These are phyloP conservation scores for Gossypium aridum DNA, from an alignment of 441 rosid species.

Conservation along the genomic window DNA sequence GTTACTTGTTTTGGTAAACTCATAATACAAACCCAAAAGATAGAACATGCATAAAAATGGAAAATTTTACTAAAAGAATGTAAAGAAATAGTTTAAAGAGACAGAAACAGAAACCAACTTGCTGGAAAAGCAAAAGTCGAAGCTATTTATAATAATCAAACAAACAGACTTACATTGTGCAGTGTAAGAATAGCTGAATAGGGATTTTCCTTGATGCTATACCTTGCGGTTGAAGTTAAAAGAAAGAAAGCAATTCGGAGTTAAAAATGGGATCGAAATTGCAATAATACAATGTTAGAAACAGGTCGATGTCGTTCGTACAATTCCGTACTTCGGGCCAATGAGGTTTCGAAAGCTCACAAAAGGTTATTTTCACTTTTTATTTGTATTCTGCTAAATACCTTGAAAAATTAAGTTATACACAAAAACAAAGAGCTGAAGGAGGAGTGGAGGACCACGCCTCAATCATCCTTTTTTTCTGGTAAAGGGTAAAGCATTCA, in stretches of 20 bases:
- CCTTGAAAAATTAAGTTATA: background rate
- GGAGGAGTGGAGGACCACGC: background rate
- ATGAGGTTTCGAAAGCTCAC: slow-evolving; percentile 47
- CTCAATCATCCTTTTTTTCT: background rate
- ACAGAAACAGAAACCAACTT: background rate
- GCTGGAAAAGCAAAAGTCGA: background rate
- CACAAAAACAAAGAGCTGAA: background rate
- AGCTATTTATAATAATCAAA: background rate
- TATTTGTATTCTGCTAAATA: background rate
- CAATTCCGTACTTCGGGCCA: slow-evolving; percentile 33
- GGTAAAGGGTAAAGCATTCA: background rate
- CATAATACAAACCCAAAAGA: slow-evolving; percentile 1
- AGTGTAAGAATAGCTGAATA: no score
- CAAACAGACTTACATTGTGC: background rate
- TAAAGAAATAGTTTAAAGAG: background rate
- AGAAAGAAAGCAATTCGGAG: background rate
- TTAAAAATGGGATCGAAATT: background rate
- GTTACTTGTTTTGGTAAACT: slow-evolving; percentile 37
- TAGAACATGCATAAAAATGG: slow-evolving; percentile 3
- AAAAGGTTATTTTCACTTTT: background rate
- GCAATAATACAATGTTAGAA: background rate
- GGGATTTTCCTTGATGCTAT: no score
- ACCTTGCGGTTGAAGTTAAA: background rate
- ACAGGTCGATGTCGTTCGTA: slow-evolving; percentile 45
- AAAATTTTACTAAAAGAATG: background rate